Percentiles rank a stretch among this genome's conserved stretches.
phyloP scores from a whole-genome alignment of 2,329 filamentous ascomycete genomes.

The Colletotrichum eremochloae region DNA sequence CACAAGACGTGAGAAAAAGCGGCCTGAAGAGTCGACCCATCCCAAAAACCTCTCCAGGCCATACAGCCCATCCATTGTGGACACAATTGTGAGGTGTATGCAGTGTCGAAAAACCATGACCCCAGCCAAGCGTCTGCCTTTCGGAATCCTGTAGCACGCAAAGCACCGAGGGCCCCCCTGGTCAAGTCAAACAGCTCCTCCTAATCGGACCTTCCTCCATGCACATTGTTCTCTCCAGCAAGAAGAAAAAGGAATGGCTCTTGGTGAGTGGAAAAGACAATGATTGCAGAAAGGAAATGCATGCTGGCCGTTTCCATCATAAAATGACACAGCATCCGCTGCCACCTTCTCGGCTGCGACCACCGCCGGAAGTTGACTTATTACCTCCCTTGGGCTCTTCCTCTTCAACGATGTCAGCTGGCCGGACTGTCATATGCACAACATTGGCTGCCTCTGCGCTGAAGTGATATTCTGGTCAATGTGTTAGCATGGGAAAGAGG shows the following conservation, averaged over 20 bases:
- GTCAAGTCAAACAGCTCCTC: background rate
- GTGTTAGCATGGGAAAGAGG: conserved; percentile 23
- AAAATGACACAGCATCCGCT: conserved; percentile 66
- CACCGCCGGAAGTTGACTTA: conserved; percentile 57
- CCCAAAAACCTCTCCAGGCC: conserved; percentile 37
- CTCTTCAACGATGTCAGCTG: conserved; percentile 86
- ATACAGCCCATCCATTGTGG: conserved; percentile 28
- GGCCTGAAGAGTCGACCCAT: conserved; percentile 23
- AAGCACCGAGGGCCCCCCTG: background rate
- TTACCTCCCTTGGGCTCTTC: conserved; percentile 80
- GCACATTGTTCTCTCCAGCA: conserved; percentile 16
- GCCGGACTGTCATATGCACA: conserved; percentile 94
- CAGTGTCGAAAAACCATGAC: conserved; percentile 16
- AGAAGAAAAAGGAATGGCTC: conserved; percentile 28
- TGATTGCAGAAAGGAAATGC: conserved; percentile 7
- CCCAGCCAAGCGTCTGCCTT: conserved; percentile 14
- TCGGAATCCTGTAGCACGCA: conserved; percentile 18
- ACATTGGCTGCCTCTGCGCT: conserved; percentile 82
- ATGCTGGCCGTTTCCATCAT: conserved; percentile 49
- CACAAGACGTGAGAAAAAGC: conserved; percentile 42
- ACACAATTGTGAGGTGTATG: conserved; percentile 37
- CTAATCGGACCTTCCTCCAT: conserved; percentile 27
- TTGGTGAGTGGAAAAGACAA: conserved; percentile 10
- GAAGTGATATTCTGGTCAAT: conserved; percentile 79
- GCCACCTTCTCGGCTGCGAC: conserved; percentile 56